phyloP scores from a whole-genome alignment of 179 eudicot species.

The Silene coronaria region DNA sequence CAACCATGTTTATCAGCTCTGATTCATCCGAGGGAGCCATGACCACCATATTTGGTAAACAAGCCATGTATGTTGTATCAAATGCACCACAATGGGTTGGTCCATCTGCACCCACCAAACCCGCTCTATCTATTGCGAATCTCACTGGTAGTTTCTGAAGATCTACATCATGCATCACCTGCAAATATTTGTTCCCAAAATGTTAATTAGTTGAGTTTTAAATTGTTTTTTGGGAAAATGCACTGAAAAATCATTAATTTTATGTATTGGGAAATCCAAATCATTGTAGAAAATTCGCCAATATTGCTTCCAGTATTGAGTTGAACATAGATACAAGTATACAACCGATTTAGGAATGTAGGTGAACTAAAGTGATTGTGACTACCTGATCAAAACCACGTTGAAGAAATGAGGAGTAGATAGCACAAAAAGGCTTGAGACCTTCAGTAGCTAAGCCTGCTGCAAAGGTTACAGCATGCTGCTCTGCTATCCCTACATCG shows the following conservation, averaged over 20 bases:
- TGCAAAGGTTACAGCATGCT: constrained; percentile 74
- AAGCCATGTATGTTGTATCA: constrained; percentile 70
- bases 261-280: too few species aligned
- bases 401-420: constrained; percentile 66
- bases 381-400: constrained; percentile 80
- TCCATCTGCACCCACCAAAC: constrained; percentile 80
- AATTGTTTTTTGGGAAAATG: too few species aligned
- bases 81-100: constrained; percentile 84
- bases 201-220: too few species aligned
- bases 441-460: constrained; percentile 79
- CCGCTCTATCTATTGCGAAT: constrained; percentile 72
- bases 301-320: too few species aligned
- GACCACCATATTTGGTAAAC: constrained; percentile 77
- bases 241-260: too few species aligned
- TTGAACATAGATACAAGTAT: neutral
- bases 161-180: constrained; percentile 79
- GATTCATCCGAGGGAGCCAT: constrained; percentile 82
- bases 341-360: too few species aligned
- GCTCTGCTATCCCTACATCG: constrained; percentile 77
- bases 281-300: too few species aligned
- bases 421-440: constrained; percentile 73
- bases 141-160: constrained; percentile 72
- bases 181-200: too few species aligned
- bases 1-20: constrained; percentile 71
- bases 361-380: too few species aligned